phyloP scores from a whole-genome alignment of 352 stramenopile species.

The Globisporangium abappressorium region DNA sequence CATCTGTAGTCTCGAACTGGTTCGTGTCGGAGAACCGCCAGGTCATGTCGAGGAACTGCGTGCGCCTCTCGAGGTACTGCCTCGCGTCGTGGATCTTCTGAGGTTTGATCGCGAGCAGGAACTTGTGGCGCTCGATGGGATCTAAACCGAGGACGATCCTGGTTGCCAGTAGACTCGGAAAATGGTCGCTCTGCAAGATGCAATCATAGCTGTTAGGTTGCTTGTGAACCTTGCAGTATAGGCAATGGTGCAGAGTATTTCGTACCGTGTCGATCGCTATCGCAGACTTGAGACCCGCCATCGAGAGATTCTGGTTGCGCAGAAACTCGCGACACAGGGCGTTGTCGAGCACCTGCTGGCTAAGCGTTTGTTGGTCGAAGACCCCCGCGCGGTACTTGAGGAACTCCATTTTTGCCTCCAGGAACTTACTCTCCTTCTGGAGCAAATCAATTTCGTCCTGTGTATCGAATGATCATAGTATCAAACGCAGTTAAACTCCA shows the following conservation, averaged over 20 bases:
- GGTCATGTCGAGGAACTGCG: constrained; percentile 17
- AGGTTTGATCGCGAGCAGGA: background rate
- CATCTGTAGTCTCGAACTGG: constrained; percentile 21
- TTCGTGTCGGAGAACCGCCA: constrained; percentile 31
- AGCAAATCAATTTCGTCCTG: background rate
- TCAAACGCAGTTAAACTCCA: background rate
- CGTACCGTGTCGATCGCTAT: constrained; percentile 1
- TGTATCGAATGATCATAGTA: too few relatives aligned
- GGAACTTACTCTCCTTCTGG: background rate
- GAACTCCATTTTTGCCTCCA: background rate
- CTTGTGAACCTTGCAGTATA: too few relatives aligned
- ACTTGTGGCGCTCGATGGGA: background rate
- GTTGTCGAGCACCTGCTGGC: background rate
- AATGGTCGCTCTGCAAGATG: background rate
- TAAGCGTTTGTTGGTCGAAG: background rate
- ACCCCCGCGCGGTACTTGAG: constrained; percentile 6
- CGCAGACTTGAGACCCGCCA: constrained; percentile 9
- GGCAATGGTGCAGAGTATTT: too few relatives aligned
- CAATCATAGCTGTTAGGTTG: background rate
- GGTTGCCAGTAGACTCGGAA: background rate
- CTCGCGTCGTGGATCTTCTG: constrained; percentile 5
- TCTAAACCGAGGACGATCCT: background rate
- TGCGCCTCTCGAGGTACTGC: constrained; percentile 27
- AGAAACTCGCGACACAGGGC: background rate
- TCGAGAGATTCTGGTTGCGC: constrained; percentile 5